Percentiles rank a stretch among this genome's conserved stretches.
Conservation (phyloP, 768 basidiomycete species). For the Lentinula guzmanii region DNA sequence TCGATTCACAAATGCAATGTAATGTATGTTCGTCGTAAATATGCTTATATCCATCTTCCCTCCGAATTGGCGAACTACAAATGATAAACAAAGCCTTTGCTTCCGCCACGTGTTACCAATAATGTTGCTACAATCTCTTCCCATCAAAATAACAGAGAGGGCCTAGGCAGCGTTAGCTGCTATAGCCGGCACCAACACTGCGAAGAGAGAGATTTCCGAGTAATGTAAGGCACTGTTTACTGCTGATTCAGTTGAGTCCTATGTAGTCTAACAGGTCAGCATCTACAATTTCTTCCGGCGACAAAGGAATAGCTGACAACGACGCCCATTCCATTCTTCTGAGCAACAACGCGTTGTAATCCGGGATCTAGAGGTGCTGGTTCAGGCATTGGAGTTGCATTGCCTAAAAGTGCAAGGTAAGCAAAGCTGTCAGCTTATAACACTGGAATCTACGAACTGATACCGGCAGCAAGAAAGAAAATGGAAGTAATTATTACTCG, state of each 20-base stretch:
- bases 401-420: background rate
- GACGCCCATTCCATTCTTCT: slow-evolving; percentile 2
- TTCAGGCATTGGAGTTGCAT: background rate
- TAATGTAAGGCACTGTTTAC: background rate
- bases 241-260: background rate
- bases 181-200: background rate
- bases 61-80: background rate
- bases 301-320: background rate
- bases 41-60: background rate
- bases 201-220: background rate
- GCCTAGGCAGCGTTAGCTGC: background rate
- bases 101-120: too few relatives aligned
- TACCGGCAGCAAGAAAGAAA: background rate
- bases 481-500: background rate
- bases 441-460: background rate
- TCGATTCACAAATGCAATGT: background rate
- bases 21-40: background rate
- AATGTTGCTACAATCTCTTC: background rate
- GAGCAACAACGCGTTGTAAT: background rate
- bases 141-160: background rate
- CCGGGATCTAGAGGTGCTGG: slow-evolving; percentile 1
- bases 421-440: background rate
- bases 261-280: background rate
- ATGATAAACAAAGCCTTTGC: too few relatives aligned
- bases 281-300: background rate